Percentiles rank a stretch among this genome's conserved stretches.
These are phyloP conservation scores for Bipolaris sorokiniana DNA, from an alignment of 2,329 filamentous ascomycete species.

Conservation along the genomic window DNA sequence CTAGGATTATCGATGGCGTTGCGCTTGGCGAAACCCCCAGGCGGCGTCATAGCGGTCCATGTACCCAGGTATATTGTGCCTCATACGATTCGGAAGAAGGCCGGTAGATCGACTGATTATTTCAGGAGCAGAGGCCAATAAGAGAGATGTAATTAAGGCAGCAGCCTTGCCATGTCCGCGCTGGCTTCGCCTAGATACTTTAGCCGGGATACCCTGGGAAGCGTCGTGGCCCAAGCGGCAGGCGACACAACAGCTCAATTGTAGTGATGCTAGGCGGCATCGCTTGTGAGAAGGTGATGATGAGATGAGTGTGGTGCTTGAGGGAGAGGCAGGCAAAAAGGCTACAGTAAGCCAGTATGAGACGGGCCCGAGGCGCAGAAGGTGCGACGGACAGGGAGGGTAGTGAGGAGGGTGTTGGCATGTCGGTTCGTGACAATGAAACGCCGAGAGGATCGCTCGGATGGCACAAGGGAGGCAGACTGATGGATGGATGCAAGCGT, in stretches of 20 bases:
- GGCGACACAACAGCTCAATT: background rate
- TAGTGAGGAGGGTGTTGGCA: slow-evolving; percentile 29
- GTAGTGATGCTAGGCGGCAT: background rate
- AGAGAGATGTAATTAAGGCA: slow-evolving; percentile 8
- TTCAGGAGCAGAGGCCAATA: slow-evolving; percentile 22
- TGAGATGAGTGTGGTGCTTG: background rate
- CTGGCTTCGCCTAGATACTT: slow-evolving; percentile 19
- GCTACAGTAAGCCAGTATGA: background rate
- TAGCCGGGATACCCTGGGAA: slow-evolving; percentile 27
- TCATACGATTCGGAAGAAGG: slow-evolving; percentile 19
- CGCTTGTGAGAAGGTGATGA: background rate
- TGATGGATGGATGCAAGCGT: slow-evolving; percentile 30
- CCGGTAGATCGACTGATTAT: slow-evolving; percentile 29
- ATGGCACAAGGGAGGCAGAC: slow-evolving; percentile 29
- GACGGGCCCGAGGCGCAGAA: background rate
- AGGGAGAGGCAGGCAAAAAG: background rate
- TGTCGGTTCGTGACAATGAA: slow-evolving; percentile 30
- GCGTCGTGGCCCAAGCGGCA: slow-evolving; percentile 1
- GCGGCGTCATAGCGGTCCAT: slow-evolving; percentile 9
- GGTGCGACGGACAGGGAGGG: slow-evolving; percentile 17
- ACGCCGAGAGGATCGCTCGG: slow-evolving; percentile 38
- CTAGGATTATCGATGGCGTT: slow-evolving; percentile 26
- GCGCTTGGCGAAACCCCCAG: slow-evolving; percentile 27
- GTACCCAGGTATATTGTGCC: slow-evolving; percentile 10
- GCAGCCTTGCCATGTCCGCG: slow-evolving; percentile 15